Base-by-base conservation (phyloP, 148 eudicot species). In the Vaccinium darrowii region DNA sequence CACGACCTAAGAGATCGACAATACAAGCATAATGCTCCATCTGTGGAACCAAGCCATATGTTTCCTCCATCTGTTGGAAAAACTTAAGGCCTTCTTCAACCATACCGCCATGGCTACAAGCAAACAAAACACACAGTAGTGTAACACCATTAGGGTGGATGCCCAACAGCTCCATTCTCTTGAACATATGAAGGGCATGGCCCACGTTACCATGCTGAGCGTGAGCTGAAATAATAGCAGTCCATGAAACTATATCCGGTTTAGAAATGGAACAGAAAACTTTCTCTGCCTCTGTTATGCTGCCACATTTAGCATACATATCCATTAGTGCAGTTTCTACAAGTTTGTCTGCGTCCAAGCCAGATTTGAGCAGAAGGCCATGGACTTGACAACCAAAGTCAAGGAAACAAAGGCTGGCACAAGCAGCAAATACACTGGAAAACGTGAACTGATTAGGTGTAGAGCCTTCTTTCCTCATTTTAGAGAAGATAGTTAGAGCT, bases 81-180 rank as follows among this genome's bases (percentile, higher is more conserved):
- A 50, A 83, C 15, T 63, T 11, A 83, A 88, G 83, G 23, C 89
- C 87, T 71, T 87, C 89, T 67, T 85, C 89, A 33, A 88, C 87
- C 76, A 88, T 75, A 60, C 87, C 89, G 5, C 83, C 84, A 82
- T 88, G 85, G 73, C 89, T 88, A 63, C 87, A 88, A 56, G 89
- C 86, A 69, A 78, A 87, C 21, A 84, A 76, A 77, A 84, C 85
- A 78, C 87, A 87, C 27, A 84, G 58, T 10, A 84, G 69, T 23
- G 86, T 81, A 47, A 84, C 73, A 76, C 79, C 71, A 77, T 47
- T 87, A 50, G 86, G 63, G 69, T 76, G 78, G 65, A 87, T 67
- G 67, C 57, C 16, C 43, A 81, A 21, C 51, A 65, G 50, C 82
- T 76, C 86, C 86, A 81, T 87, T 63, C 47, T 84, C 49, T 6